Conservation (phyloP, 306 rosid species). For the Fagus sylvatica region DNA sequence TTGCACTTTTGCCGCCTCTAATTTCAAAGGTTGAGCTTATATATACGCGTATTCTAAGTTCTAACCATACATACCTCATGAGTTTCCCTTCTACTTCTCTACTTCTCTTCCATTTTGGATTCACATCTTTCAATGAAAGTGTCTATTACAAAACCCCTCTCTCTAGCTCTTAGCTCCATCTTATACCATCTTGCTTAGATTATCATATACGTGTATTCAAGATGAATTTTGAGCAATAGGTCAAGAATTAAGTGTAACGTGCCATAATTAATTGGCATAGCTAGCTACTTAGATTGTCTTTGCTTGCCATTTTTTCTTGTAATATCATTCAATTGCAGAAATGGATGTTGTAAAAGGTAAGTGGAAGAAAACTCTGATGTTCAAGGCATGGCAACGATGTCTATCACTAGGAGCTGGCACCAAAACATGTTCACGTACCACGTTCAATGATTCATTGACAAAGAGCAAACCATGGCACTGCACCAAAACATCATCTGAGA, state of each 20-base stretch:
- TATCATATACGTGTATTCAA: neutral
- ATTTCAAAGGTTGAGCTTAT: neutral
- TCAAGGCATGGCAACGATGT: conserved; percentile 42
- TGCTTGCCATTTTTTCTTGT: neutral
- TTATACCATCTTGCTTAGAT: neutral
- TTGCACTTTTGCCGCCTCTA: neutral
- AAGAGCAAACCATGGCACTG: conserved; percentile 11
- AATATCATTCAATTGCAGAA: neutral
- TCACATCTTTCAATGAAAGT: too few species aligned
- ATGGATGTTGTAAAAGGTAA: conserved; percentile 39
- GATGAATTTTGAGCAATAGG: neutral
- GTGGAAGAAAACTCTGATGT: conserved; percentile 30
- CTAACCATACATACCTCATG: neutral
- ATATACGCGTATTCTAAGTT: neutral
- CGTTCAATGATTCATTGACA: neutral
- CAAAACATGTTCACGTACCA: neutral
- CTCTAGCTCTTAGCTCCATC: neutral
- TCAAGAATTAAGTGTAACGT: neutral
- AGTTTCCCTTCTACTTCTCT: neutral
- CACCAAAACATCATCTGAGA: neutral
- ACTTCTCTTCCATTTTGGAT: neutral
- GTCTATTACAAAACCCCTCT: neutral
- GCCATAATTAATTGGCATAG: neutral
- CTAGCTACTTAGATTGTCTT: neutral
- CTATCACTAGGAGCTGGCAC: conserved; percentile 13